Conservation (phyloP, 306 rosid species). For the Lathyrus oleraceus region DNA sequence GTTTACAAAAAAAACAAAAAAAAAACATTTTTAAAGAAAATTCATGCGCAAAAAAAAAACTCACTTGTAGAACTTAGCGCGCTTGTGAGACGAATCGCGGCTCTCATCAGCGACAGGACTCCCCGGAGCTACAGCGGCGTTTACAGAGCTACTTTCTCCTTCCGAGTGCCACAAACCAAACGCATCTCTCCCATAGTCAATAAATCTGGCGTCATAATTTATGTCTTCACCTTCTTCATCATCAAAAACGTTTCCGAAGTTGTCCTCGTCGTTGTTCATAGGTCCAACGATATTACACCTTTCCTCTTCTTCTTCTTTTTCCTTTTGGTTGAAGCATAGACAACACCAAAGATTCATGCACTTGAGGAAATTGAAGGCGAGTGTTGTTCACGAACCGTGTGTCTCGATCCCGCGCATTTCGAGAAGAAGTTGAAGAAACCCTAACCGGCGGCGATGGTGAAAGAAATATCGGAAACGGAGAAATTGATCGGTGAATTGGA, state of each 20-base stretch:
- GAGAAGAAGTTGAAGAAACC: constrained; percentile 47
- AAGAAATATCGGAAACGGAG: neutral
- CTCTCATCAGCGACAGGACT: constrained; percentile 41
- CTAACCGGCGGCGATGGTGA: constrained; percentile 36
- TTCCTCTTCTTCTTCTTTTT: constrained; percentile 47
- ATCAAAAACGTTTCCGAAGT: constrained; percentile 40
- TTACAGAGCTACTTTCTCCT: constrained; percentile 70
- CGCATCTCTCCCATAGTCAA: constrained; percentile 21
- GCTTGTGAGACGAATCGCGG: constrained; percentile 71
- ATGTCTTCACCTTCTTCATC: neutral
- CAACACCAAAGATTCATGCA: constrained; percentile 88
- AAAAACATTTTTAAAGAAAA: neutral
- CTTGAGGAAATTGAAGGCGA: constrained; percentile 30
- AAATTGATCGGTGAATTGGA: constrained; percentile 7
- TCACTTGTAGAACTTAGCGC: constrained; percentile 87
- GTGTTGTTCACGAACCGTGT: constrained; percentile 39
- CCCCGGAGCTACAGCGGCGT: constrained; percentile 34
- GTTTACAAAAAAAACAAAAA: neutral
- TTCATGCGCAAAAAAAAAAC: constrained; percentile 26
- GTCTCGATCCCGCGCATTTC: constrained; percentile 66
- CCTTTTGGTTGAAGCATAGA: constrained; percentile 67
- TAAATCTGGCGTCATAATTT: constrained; percentile 34
- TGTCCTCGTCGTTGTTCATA: constrained; percentile 47
- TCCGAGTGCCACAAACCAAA: constrained; percentile 23
- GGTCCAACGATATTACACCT: neutral